Base-by-base conservation (phyloP, 2,329 filamentous ascomycete species). In the Helotiales sp. region DNA sequence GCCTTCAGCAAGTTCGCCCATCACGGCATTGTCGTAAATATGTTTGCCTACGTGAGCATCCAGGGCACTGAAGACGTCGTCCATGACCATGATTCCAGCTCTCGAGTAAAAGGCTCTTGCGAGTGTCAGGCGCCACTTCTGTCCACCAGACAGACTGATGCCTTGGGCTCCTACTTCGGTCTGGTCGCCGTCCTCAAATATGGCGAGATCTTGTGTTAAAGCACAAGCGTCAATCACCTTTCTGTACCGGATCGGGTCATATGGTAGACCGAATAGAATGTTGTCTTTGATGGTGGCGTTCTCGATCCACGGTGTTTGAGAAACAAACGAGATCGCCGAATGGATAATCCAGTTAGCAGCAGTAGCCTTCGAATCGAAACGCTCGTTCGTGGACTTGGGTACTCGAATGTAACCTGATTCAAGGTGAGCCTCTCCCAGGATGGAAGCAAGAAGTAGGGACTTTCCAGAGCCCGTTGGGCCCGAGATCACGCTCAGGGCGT, bases 121-220 rank as follows among this genome's bases (percentile, higher is more conserved):
- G 69, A 95, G 86, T 0, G 91, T 91, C 45, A 95, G 84, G 49
- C 92, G 86, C 90, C 91, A 93, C 73, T 91, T 90, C 78, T 96
- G 61, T 3, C 61, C 61, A 11, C 61, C 61, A 24, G 89, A 93
- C 1, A 96, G 82, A 73, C 93, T 93, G 72, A 95, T 91, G 2
- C 93, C 93, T 69, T 94, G 93, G 3, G 91, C 89, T 17, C 93
- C 92, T 61, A 96, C 90, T 74, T 93, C 90, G 0, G 93, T 96
- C 64, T 86, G 78, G 71, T 95, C 91, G 7, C 92, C 92, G 73
- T 94, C 90, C 0, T 86, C 80, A 10, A 96, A 82, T 80, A 92
- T 91, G 17, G 88, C 85, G 32, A 96, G 81, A 72, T 96, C 93
- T 75, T 91, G 91, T 59, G 85, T 84, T 32, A 96, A 76, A 0